Evolutionary conservation across 169 alveolate genomes (phyloP).

Genomic region (Plasmodium malariae): DNA sequence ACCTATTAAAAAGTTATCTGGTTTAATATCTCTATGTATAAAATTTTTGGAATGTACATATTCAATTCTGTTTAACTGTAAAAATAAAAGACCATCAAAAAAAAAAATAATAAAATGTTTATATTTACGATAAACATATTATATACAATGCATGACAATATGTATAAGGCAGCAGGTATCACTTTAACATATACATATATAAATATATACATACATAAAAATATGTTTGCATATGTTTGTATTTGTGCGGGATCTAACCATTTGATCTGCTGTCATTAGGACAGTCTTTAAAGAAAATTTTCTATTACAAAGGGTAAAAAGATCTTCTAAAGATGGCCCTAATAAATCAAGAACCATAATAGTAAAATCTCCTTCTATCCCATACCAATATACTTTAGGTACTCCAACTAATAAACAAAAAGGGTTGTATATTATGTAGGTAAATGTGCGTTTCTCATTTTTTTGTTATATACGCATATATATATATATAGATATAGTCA

Average conservation of each 20-base stretch:
- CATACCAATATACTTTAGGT: constrained; percentile 98
- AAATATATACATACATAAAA: no score
- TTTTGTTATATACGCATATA: background rate
- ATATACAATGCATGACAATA: background rate
- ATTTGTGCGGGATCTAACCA: constrained; percentile 84
- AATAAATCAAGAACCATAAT: constrained; percentile 97
- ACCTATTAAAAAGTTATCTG: constrained; percentile 97
- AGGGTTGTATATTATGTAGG: no score
- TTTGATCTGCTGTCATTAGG: constrained; percentile 96
- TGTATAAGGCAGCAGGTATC: no score
- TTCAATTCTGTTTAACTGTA: constrained; percentile 93
- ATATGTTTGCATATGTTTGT: no score
- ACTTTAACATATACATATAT: no score
- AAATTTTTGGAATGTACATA: constrained; percentile 95
- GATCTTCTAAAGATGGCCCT: constrained; percentile 98
- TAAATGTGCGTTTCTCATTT: background rate
- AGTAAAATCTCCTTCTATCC: constrained; percentile 98
- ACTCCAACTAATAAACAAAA: constrained; percentile 88
- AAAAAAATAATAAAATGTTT: background rate
- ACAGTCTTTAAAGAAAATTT: constrained; percentile 96
- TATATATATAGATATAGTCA: background rate
- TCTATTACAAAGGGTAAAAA: constrained; percentile 95
- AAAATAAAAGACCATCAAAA: background rate
- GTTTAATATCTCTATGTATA: constrained; percentile 98
- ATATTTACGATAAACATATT: no score